These are phyloP conservation scores for Penicillium cinerascens DNA, from an alignment of 495 filamentous ascomycete genomes.

Conservation along the genomic window DNA sequence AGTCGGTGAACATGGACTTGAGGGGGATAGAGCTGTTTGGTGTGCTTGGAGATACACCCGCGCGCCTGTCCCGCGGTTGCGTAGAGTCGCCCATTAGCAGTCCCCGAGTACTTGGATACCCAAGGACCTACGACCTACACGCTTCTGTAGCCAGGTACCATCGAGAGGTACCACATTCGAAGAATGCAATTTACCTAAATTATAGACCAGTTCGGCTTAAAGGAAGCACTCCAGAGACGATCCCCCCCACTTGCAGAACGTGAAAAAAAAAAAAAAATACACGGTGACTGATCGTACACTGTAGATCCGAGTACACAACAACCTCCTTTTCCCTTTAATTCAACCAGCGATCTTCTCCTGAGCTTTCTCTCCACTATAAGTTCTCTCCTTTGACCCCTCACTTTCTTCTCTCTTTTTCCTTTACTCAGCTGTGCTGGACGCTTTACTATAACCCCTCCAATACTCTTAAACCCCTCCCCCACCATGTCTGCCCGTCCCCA, in stretches of 20 bases:
- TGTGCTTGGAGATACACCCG: too few species aligned
- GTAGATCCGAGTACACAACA: constrained; percentile 35
- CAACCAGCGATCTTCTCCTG: neutral
- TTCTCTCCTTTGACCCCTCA: constrained; percentile 1
- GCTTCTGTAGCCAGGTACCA: too few species aligned
- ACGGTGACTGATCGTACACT: constrained; percentile 32
- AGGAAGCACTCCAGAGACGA: constrained; percentile 14
- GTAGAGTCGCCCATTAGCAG: too few species aligned
- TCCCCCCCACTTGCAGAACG: constrained; percentile 1
- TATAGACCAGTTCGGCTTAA: constrained; percentile 9
- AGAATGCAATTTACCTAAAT: too few species aligned
- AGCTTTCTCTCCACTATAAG: neutral
- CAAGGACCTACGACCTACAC: too few species aligned
- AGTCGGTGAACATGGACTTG: neutral
- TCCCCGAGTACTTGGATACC: too few species aligned
- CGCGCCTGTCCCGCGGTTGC: neutral
- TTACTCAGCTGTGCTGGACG: neutral
- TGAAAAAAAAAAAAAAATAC: constrained; percentile 13
- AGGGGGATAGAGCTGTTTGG: too few species aligned
- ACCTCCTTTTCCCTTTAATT: constrained; percentile 18
- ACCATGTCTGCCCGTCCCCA: constrained; percentile 85
- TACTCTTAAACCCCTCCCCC: constrained; percentile 24
- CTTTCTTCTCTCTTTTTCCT: constrained; percentile 3
- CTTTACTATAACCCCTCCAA: neutral
- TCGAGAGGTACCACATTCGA: too few species aligned